phyloP scores from a whole-genome alignment of 148 eudicot species.

The Dianthus caryophyllus region DNA sequence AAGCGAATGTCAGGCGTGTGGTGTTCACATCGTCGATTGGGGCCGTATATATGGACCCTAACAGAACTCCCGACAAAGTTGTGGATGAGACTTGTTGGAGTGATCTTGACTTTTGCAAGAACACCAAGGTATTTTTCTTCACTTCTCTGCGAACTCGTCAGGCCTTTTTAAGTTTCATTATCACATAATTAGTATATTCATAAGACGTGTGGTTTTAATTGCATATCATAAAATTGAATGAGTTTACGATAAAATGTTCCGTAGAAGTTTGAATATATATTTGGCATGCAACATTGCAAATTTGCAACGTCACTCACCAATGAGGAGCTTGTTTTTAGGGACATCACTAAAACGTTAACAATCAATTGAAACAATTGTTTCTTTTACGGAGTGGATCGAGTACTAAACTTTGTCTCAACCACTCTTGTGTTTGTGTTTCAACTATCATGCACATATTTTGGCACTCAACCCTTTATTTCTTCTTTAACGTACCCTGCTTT shows the following conservation, averaged over 20 bases:
- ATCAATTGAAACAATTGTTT: background rate
- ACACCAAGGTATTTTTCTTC: conserved; percentile 55
- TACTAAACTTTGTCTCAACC: background rate
- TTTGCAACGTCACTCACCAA: conserved; percentile 1
- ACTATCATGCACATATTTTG: too few species aligned
- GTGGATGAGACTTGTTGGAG: conserved; percentile 96
- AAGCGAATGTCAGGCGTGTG: conserved; percentile 79
- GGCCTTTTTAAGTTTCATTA: background rate
- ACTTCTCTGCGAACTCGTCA: background rate
- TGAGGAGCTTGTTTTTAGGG: background rate
- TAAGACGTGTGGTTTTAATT: too few species aligned
- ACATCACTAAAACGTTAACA: too few species aligned
- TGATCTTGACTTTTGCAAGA: conserved; percentile 91
- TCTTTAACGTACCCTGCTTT: conserved; percentile 5
- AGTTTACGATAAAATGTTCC: too few species aligned
- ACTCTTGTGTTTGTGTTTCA: background rate
- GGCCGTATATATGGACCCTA: conserved; percentile 91
- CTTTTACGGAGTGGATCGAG: background rate
- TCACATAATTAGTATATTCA: background rate
- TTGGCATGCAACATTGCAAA: too few species aligned
- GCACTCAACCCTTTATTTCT: background rate
- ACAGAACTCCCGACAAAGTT: conserved; percentile 58
- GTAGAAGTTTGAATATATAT: background rate
- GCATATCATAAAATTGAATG: too few species aligned
- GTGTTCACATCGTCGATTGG: conserved; percentile 92